Evolutionary conservation across 2,329 filamentous ascomycete species (phyloP), one percentile per base, ranked within the genome.

Genomic region (Aspergillus viridinutans): DNA sequence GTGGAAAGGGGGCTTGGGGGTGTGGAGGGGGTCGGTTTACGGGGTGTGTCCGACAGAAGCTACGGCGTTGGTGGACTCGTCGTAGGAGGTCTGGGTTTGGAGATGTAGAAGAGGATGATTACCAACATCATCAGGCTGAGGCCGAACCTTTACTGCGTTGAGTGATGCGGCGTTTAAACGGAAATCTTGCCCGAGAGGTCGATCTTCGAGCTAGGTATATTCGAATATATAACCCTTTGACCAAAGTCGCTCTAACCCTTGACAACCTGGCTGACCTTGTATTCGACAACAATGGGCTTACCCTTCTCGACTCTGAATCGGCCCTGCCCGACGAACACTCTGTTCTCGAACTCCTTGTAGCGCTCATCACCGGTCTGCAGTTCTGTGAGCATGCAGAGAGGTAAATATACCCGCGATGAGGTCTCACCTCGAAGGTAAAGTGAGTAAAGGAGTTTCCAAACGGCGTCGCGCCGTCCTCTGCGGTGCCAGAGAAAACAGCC

Each of bases 311-410:
- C 62, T n/a, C 67, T 64, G 64, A 79, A 77, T 9, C 69, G 72
- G 12, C 75, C 76, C 38, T 73, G 65, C 3, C 67, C 76, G 26
- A 77, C 74, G 55, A 76, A 78, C 3, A 76, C 66, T 3, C 69
- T 63, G 50, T 66, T 70, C 55, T 79, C 76, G 7, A 79, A 70
- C 6, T 66, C 67, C 59, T 77, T 76, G 60, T 77, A 74, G 52
- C 69, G 67, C 54, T 72, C 69, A 49, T 74, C 68, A n/a, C 75
- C 76, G 12, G 76, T 78, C 70, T 76, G 55, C 23, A 57, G 47
- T 32, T 35, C 28, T 28, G 29, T 42, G 50, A 28, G 25, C 23
- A n/a, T 20, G 20, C 12, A 5, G 38, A n/a, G 1, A 25, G n/a
- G 5, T 5, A 47, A 21, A 38, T 20, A 4, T 28, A 12, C 12